Evolutionary conservation across 192 early-diverging fungal genomes (phyloP).

Genomic region (Haplosporangium gracile): DNA sequence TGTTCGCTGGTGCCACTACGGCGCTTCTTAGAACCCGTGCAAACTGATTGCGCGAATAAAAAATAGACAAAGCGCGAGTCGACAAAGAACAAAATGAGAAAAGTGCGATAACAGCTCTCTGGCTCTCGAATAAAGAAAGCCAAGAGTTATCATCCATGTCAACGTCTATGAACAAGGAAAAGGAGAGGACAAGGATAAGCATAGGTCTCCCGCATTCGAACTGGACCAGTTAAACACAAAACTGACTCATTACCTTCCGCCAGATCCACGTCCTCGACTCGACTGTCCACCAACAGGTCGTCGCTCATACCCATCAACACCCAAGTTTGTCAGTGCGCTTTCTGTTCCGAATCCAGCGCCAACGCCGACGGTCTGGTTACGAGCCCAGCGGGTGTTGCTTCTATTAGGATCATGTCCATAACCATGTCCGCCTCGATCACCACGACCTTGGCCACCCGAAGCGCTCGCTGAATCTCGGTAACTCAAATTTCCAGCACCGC

Average conservation of each 20-base stretch:
- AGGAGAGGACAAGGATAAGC: neutral
- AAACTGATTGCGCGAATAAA: neutral
- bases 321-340: slow-evolving; percentile 49
- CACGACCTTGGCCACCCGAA: neutral
- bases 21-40: neutral
- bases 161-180: neutral
- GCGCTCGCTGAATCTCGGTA: neutral
- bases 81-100: neutral
- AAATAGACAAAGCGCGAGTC: neutral
- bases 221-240: neutral
- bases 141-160: neutral
- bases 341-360: slow-evolving; percentile 56
- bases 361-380: slow-evolving; percentile 48
- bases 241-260: slow-evolving; percentile 21
- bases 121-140: neutral
- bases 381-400: slow-evolving; percentile 41
- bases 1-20: neutral
- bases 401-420: slow-evolving; percentile 26
- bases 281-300: slow-evolving; percentile 42
- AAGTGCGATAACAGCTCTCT: neutral
- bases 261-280: slow-evolving; percentile 28
- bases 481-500: neutral
- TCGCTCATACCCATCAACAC: slow-evolving; percentile 52
- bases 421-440: slow-evolving; percentile 20
- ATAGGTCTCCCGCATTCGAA: neutral